Conservation (phyloP, 176 grass and related monocot species). For the Oryza officinalis region DNA sequence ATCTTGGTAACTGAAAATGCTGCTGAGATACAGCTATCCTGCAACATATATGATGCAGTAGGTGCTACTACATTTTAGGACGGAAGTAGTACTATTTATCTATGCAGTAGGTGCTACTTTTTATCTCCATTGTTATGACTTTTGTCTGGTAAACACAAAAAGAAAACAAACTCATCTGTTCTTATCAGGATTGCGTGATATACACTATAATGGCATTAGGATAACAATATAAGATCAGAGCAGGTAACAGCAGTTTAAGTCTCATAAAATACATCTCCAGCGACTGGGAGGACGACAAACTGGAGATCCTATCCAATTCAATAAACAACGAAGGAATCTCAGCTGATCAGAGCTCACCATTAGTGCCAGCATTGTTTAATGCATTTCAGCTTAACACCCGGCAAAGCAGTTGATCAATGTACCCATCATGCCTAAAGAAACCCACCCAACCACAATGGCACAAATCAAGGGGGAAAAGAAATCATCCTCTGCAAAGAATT, state of each 20-base stretch:
- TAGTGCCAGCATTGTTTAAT: conserved; percentile 41
- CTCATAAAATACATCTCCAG: conserved; percentile 40
- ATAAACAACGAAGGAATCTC: conserved; percentile 45
- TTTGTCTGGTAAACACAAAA: not conserved
- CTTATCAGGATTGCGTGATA: conserved; percentile 6
- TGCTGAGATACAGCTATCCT: conserved; percentile 4
- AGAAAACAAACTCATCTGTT: not conserved
- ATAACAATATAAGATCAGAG: conserved; percentile 18
- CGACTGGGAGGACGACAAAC: conserved; percentile 41
- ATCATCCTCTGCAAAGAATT: conserved; percentile 23
- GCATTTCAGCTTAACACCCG: not conserved
- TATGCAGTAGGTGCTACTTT: not conserved
- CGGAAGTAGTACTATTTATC: no score
- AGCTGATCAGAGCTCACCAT: conserved; percentile 13
- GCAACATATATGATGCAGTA: conserved; percentile 14
- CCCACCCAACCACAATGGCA: conserved; percentile 3
- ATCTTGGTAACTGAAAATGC: not conserved
- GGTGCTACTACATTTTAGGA: no score
- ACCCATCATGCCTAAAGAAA: conserved; percentile 24
- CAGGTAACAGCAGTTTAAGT: conserved; percentile 32
- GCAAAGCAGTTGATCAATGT: conserved; percentile 28
- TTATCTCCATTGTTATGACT: not conserved
- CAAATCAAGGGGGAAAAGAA: conserved; percentile 26
- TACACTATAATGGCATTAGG: not conserved
- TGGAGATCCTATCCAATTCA: conserved; percentile 32